These are phyloP conservation scores for Tetradesmus obliquus DNA, from an alignment of 139 green algal species.

Conservation along the genomic window DNA sequence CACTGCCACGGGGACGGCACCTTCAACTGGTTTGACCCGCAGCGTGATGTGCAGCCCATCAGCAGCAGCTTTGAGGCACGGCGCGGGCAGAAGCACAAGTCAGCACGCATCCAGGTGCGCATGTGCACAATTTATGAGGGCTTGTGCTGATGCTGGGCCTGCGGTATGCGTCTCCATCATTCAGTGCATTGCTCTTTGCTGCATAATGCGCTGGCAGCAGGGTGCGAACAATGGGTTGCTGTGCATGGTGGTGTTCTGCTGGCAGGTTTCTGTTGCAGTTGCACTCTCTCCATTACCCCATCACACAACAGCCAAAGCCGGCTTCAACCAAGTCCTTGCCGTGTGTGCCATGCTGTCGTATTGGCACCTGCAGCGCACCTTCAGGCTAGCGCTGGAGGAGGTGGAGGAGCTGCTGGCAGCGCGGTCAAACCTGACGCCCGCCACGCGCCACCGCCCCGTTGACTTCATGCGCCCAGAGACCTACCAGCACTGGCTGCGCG, in stretches of 20 bases:
- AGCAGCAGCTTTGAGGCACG: neutral
- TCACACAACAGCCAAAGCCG: too few species aligned
- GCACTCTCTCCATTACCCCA: too few species aligned
- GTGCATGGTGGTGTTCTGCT: too few species aligned
- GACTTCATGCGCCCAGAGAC: slow-evolving; percentile 31
- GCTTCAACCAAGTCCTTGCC: too few species aligned
- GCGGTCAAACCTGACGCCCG: neutral
- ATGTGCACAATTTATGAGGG: too few species aligned
- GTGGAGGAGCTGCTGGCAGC: neutral
- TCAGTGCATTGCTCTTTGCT: too few species aligned
- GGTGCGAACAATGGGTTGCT: too few species aligned
- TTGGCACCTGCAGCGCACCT: neutral
- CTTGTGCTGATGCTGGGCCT: too few species aligned
- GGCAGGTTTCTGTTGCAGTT: too few species aligned
- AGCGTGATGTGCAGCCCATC: neutral
- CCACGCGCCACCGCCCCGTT: neutral
- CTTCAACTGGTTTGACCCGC: slow-evolving; percentile 20
- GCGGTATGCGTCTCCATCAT: too few species aligned
- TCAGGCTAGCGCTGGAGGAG: slow-evolving; percentile 17
- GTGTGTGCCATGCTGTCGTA: too few species aligned
- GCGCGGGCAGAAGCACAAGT: slow-evolving; percentile 9
- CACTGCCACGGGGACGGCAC: slow-evolving; percentile 7
- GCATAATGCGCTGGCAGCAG: too few species aligned
- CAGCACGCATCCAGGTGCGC: neutral
- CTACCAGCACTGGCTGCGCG: neutral